Percentiles rank a stretch among this genome's conserved stretches.
Evolutionary conservation across 164 flowering plant species (phyloP).

Genomic region (Stephania cephalantha): DNA sequence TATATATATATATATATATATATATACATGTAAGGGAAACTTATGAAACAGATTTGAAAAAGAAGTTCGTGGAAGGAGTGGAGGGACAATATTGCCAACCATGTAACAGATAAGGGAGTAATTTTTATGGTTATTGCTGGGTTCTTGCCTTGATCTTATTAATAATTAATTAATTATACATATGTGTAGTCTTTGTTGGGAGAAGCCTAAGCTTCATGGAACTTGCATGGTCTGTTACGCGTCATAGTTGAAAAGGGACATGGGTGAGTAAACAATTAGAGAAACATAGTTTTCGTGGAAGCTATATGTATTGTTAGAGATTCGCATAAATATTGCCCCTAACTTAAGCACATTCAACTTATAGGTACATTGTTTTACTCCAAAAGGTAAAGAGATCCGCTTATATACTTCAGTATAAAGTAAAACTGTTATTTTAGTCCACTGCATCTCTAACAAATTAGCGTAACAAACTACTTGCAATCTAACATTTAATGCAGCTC

Average conservation of each 20-base stretch:
- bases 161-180: too few relatives aligned
- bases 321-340: neutral
- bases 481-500: too few relatives aligned
- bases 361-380: too few relatives aligned
- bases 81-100: conserved; percentile 5
- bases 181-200: neutral
- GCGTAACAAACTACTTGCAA: too few relatives aligned
- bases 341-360: too few relatives aligned
- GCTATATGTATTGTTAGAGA: neutral
- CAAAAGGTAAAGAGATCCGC: too few relatives aligned
- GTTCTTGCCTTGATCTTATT: neutral
- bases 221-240: conserved; percentile 4
- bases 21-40: neutral
- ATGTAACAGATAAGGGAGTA: neutral
- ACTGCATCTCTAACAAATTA: too few relatives aligned
- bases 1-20: neutral
- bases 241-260: neutral
- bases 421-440: too few relatives aligned
- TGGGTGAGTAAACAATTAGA: neutral
- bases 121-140: neutral
- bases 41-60: neutral
- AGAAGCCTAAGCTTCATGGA: neutral
- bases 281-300: neutral
- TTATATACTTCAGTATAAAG: too few relatives aligned
- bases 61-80: conserved; percentile 2